Conservation (phyloP, 2,329 filamentous ascomycete genomes). For the Tympanopsis confertula region DNA sequence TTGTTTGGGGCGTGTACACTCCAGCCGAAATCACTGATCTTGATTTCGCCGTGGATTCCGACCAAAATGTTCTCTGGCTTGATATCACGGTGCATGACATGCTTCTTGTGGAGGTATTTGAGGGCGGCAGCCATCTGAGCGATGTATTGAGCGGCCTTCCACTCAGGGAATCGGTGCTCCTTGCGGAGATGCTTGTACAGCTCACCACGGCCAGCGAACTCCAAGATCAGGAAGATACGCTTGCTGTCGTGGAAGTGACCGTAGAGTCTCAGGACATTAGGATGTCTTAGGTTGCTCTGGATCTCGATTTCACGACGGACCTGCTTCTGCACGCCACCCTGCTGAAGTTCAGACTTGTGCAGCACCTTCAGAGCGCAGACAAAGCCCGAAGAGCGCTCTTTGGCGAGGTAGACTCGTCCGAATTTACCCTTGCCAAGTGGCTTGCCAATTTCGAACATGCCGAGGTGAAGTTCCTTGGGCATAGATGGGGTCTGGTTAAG, state of each 20-base stretch:
- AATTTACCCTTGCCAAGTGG: conserved; percentile 60
- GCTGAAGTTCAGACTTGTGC: conserved; percentile 53
- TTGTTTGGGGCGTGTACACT: conserved; percentile 66
- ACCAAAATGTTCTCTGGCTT: conserved; percentile 69
- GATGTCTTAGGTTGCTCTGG: conserved; percentile 55
- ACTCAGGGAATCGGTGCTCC: conserved; percentile 53
- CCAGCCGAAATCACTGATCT: conserved; percentile 68
- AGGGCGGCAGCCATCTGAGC: conserved; percentile 61
- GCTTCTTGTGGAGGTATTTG: conserved; percentile 64
- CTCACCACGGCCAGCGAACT: conserved; percentile 57
- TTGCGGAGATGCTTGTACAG: conserved; percentile 58
- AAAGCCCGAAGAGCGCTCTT: conserved; percentile 51
- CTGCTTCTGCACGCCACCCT: conserved; percentile 54
- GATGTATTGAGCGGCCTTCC: conserved; percentile 57
- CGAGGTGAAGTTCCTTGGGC: conserved; percentile 34
- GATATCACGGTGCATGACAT: conserved; percentile 67
- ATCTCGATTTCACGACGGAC: conserved; percentile 59
- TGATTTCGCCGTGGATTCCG: conserved; percentile 64
- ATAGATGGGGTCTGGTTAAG: background rate
- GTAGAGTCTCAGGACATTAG: conserved; percentile 54
- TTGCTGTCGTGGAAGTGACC: conserved; percentile 61
- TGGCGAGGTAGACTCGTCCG: conserved; percentile 55
- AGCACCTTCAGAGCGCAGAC: conserved; percentile 58
- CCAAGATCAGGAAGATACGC: conserved; percentile 56
- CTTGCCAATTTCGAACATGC: conserved; percentile 63